Conservation (phyloP, 169 alveolate species). For the Plasmodium blacklocki region DNA sequence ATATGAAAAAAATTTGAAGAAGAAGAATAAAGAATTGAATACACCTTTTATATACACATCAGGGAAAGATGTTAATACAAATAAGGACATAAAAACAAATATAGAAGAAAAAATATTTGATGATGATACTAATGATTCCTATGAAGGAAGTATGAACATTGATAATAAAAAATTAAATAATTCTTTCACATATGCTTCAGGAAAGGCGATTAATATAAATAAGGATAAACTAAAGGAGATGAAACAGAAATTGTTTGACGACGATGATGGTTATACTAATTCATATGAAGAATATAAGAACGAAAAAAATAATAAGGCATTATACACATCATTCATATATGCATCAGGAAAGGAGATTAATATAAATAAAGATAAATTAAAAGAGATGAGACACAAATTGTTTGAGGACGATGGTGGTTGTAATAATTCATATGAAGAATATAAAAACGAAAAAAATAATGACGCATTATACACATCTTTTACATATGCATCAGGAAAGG, state of each 20-base stretch:
- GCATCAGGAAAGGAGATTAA: slow-evolving; percentile 55
- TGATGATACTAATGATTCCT: slow-evolving; percentile 24
- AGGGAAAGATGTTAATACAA: slow-evolving; percentile 55
- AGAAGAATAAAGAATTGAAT: neutral
- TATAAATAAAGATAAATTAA: slow-evolving; percentile 30
- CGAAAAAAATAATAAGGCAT: neutral
- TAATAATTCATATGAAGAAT: neutral
- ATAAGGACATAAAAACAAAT: slow-evolving; percentile 32
- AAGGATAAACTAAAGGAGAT: slow-evolving; percentile 26
- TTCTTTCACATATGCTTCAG: slow-evolving; percentile 45
- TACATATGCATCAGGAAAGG: slow-evolving; percentile 64
- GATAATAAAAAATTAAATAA: neutral
- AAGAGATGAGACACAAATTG: slow-evolving; percentile 18
- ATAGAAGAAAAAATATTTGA: slow-evolving; percentile 34
- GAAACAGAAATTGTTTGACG: slow-evolving; percentile 22
- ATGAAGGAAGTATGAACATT: neutral
- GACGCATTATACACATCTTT: neutral
- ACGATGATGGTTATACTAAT: neutral
- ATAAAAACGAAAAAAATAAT: neutral
- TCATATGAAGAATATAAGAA: neutral
- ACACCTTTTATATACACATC: slow-evolving; percentile 52
- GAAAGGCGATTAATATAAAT: slow-evolving; percentile 30
- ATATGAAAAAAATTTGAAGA: neutral
- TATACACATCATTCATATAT: slow-evolving; percentile 8
- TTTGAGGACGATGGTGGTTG: slow-evolving; percentile 14